phyloP scores from a whole-genome alignment of 2,329 filamentous ascomycete species.

The Colletotrichum cuscutae region DNA sequence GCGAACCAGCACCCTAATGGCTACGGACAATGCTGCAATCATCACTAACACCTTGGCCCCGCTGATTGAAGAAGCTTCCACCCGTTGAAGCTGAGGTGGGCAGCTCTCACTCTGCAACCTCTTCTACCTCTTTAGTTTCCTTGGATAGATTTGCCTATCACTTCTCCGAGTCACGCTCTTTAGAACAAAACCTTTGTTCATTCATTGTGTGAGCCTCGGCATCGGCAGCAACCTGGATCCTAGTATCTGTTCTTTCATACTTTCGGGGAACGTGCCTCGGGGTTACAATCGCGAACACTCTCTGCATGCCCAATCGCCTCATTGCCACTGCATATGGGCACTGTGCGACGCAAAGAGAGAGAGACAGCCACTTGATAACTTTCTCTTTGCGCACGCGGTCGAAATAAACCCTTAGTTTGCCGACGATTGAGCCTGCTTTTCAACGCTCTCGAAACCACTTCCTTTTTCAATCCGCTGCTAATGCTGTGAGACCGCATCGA shows the following conservation, averaged over 20 bases:
- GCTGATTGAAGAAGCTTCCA: slow-evolving; percentile 9
- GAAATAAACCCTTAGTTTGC: not conserved
- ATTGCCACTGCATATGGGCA: slow-evolving; percentile 6
- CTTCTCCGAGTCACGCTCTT: slow-evolving; percentile 1
- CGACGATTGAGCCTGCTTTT: slow-evolving; percentile 8
- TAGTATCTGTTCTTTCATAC: not conserved
- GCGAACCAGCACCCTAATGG: slow-evolving; percentile 24
- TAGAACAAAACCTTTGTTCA: not conserved
- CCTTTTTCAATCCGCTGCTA: not conserved
- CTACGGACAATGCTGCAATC: slow-evolving; percentile 9
- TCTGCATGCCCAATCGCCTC: not conserved
- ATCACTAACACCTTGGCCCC: slow-evolving; percentile 22
- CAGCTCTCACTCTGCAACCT: not conserved
- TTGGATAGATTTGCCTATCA: not conserved
- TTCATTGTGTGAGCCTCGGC: not conserved
- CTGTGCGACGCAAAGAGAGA: not conserved
- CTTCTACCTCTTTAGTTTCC: not conserved
- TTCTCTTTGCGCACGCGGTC: not conserved
- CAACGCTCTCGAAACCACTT: not conserved
- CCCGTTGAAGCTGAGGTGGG: not conserved
- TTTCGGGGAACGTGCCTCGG: not conserved
- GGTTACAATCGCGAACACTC: not conserved
- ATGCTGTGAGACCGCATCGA: not conserved
- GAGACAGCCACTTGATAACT: not conserved
- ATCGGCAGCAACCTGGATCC: slow-evolving; percentile 10